Percentiles rank a stretch among this genome's conserved stretches.
Evolutionary conservation across 768 basidiomycete species (phyloP).

Genomic region (Boletus bicolor): DNA sequence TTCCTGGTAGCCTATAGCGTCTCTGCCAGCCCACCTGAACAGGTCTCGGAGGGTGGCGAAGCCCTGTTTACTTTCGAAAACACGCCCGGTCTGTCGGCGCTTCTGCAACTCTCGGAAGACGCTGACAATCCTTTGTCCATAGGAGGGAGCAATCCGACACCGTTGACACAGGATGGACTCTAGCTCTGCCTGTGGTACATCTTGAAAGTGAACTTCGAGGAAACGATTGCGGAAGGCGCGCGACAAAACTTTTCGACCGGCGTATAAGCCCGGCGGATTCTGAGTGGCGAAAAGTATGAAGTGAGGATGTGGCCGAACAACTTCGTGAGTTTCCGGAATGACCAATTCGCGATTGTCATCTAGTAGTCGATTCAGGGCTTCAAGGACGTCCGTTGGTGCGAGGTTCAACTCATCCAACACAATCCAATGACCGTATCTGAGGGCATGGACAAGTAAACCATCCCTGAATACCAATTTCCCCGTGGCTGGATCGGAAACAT

Average conservation of each 20-base stretch:
- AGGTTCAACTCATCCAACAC: slow-evolving; percentile 97
- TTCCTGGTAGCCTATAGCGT: slow-evolving; percentile 86
- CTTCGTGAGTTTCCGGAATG: slow-evolving; percentile 94
- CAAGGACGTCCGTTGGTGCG: slow-evolving; percentile 96
- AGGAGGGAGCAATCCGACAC: slow-evolving; percentile 91
- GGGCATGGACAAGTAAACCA: slow-evolving; percentile 87
- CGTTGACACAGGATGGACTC: slow-evolving; percentile 92
- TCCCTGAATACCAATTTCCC: slow-evolving; percentile 97
- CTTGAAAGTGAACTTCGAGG: slow-evolving; percentile 95
- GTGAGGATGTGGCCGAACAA: slow-evolving; percentile 87
- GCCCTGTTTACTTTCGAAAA: slow-evolving; percentile 96
- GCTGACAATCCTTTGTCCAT: slow-evolving; percentile 82
- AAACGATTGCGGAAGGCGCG: slow-evolving; percentile 97
- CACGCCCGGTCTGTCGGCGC: slow-evolving; percentile 82
- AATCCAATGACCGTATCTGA: slow-evolving; percentile 93
- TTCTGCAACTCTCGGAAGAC: slow-evolving; percentile 95
- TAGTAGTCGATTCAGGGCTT: slow-evolving; percentile 92
- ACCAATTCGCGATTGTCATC: slow-evolving; percentile 97
- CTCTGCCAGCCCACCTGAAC: slow-evolving; percentile 94
- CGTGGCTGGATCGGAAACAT: slow-evolving; percentile 86
- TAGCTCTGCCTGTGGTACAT: slow-evolving; percentile 91
- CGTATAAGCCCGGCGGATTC: slow-evolving; percentile 95
- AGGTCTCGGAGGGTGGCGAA: slow-evolving; percentile 96
- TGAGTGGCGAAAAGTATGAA: slow-evolving; percentile 99
- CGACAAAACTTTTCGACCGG: slow-evolving; percentile 90